These are phyloP conservation scores for Tetracentron sinense DNA, from an alignment of 164 flowering plant genomes.

Conservation along the genomic window DNA sequence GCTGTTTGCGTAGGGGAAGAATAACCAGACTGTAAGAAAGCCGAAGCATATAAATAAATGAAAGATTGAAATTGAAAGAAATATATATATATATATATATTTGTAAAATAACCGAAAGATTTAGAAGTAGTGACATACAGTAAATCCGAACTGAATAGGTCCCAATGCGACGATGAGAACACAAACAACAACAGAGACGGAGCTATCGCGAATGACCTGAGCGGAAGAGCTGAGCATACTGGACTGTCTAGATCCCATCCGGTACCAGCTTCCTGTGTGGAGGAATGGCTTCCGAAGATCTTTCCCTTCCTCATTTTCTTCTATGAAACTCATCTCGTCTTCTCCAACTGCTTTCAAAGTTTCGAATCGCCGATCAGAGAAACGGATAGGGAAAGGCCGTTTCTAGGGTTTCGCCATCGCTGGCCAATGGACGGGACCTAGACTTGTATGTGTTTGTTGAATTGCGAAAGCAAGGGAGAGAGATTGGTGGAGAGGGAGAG, in stretches of 20 bases:
- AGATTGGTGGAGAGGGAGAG: too few species aligned
- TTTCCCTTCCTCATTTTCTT: conserved; percentile 47
- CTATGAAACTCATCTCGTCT: conserved; percentile 55
- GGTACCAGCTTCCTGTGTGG: conserved; percentile 73
- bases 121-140: conserved; percentile 30
- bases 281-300: conserved; percentile 68
- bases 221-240: conserved; percentile 45
- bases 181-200: conserved; percentile 71
- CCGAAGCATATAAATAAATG: neutral
- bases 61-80: neutral
- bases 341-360: neutral
- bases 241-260: conserved; percentile 64
- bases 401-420: too few species aligned
- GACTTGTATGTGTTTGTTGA: too few species aligned
- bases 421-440: too few species aligned
- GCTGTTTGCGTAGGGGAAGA: conserved; percentile 66
- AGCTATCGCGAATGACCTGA: conserved; percentile 53
- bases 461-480: too few species aligned
- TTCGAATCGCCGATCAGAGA: neutral
- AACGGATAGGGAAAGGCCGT: too few species aligned
- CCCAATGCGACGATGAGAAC: conserved; percentile 84
- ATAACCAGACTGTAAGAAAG: conserved; percentile 43
- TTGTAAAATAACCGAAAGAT: neutral
- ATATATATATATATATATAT: too few species aligned
- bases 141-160: conserved; percentile 91